Conservation (phyloP, 345 rosid genomes). For the Balakata baccata region DNA sequence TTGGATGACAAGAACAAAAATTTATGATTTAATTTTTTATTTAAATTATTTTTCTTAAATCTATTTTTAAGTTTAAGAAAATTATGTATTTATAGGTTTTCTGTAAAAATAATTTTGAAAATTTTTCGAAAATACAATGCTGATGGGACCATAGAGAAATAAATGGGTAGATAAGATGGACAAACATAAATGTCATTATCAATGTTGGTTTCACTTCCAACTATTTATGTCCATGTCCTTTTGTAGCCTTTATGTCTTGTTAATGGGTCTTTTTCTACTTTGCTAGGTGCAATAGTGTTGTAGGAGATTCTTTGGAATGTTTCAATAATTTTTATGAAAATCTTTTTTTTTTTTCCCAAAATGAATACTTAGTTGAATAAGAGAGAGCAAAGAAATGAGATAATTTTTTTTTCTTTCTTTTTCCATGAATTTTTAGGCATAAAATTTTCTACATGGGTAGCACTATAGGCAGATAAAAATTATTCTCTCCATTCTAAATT, state of each 20-base stretch:
- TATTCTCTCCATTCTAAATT: background rate
- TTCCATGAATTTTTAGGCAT: background rate
- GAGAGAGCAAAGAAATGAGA: background rate
- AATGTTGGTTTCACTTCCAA: slow-evolving; percentile 26
- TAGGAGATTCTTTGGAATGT: slow-evolving; percentile 16
- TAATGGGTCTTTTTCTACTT: slow-evolving; percentile 30
- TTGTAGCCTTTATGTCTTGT: slow-evolving; percentile 32
- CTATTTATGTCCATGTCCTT: slow-evolving; percentile 31
- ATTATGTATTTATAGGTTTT: too few species aligned
- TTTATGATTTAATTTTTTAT: too few species aligned
- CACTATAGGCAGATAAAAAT: background rate
- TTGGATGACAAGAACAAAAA: too few species aligned
- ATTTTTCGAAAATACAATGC: too few species aligned
- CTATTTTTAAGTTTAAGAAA: too few species aligned
- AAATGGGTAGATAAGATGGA: background rate
- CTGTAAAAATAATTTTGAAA: too few species aligned
- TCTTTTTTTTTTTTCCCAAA: background rate
- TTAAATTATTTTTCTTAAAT: too few species aligned
- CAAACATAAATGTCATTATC: slow-evolving; percentile 29
- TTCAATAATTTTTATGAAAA: background rate
- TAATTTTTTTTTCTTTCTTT: background rate
- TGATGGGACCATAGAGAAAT: too few species aligned
- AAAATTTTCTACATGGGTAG: slow-evolving; percentile 3
- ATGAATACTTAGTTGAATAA: background rate
- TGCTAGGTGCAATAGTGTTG: background rate